phyloP scores from a whole-genome alignment of 306 rosid species.

The Sesbania bispinosa region DNA sequence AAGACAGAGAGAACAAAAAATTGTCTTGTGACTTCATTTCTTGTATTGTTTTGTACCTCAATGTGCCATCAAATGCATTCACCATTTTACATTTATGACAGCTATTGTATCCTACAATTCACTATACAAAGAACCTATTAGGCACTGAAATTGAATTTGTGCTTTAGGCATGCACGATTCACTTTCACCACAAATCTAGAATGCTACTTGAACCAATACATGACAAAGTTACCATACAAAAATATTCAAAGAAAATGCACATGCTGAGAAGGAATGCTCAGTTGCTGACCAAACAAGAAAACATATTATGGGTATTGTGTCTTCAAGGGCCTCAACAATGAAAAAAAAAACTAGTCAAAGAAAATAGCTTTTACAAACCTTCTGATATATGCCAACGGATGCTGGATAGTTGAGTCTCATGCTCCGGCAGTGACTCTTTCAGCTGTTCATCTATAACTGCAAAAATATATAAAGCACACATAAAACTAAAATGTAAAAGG shows the following conservation, averaged over 20 bases:
- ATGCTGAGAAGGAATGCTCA: neutral
- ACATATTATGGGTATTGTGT: neutral
- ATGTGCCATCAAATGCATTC: neutral
- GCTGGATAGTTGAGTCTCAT: slow-evolving; percentile 78
- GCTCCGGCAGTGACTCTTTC: slow-evolving; percentile 82
- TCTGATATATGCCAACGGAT: slow-evolving; percentile 89
- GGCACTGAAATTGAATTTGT: neutral
- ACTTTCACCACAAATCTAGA: neutral
- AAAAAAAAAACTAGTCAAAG: neutral
- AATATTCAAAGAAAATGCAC: neutral
- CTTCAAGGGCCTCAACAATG: neutral
- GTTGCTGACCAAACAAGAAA: neutral
- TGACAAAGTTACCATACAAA: neutral
- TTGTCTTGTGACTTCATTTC: neutral
- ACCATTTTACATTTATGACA: neutral
- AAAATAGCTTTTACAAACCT: slow-evolving; percentile 46
- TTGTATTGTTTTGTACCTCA: neutral
- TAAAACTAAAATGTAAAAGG: neutral
- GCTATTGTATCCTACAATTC: neutral
- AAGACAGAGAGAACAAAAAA: neutral
- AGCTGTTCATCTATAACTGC: slow-evolving; percentile 83
- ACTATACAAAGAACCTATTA: neutral
- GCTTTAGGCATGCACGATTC: neutral
- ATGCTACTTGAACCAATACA: slow-evolving; percentile 2
- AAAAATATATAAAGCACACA: slow-evolving; percentile 28